A percentile compares a stretch with the other conserved stretches of the same genome.
phyloP scores from a whole-genome alignment of 805 yeast genomes.

The Starmerella roubikii region DNA sequence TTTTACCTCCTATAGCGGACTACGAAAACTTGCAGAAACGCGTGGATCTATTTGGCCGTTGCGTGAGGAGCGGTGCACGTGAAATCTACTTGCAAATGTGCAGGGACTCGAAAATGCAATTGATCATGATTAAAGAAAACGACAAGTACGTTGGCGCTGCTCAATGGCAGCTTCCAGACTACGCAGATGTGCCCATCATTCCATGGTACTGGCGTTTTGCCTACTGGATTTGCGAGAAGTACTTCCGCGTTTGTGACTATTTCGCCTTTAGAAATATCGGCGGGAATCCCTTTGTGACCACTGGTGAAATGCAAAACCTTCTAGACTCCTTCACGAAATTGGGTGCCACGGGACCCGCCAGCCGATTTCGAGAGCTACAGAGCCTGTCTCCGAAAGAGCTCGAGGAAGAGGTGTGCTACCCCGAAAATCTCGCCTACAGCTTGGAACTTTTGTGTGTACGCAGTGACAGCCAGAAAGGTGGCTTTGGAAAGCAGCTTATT shows the following conservation, averaged over 20 bases:
- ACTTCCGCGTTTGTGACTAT: background rate
- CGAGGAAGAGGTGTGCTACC: constrained; percentile 5
- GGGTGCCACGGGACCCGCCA: background rate
- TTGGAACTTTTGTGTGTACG: constrained; percentile 7
- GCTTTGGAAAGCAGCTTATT: constrained; percentile 7
- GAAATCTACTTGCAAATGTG: background rate
- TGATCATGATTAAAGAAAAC: constrained; percentile 1
- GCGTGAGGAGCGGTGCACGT: background rate
- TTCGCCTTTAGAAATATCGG: no score
- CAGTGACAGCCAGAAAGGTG: constrained; percentile 8
- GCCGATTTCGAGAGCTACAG: background rate
- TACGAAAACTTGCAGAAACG: constrained; percentile 2
- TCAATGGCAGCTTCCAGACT: constrained; percentile 6
- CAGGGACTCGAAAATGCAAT: background rate
- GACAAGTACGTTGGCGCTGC: constrained; percentile 5
- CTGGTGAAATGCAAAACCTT: background rate
- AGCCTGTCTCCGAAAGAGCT: background rate
- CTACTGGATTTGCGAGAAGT: background rate
- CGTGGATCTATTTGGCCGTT: constrained; percentile 1
- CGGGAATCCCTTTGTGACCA: no score
- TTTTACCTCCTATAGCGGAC: constrained; percentile 5
- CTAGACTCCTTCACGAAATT: background rate
- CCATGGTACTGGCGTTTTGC: no score
- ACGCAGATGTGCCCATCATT: background rate
- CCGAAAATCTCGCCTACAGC: constrained; percentile 6